A percentile compares a stretch with the other conserved stretches of the same genome.
These are phyloP conservation scores for Zea mays DNA, from an alignment of 176 grass and related monocot species.

Conservation along the genomic window Zm-B73-REFERENCE-NAM-5.0 NC_050096.1:239985501-239986000, in stretches of 20 bases:
- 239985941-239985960: no score
- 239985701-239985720: constrained; percentile 52
- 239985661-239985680: constrained; percentile 48
- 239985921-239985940: no score
- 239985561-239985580: not conserved
- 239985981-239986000: no score
- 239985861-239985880: no score
- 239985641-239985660: constrained; percentile 43
- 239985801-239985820: constrained; percentile 57
- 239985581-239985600: constrained; percentile 39
- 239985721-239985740: constrained; percentile 43
- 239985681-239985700: constrained; percentile 56
- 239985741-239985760: constrained; percentile 48
- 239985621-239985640: constrained; percentile 64
- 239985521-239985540: no score
- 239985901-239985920: no score
- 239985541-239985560: constrained; percentile 28
- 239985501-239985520: no score
- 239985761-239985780: constrained; percentile 44
- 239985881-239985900: no score
- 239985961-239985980: no score
- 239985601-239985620: constrained; percentile 66
- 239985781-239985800: constrained; percentile 51
- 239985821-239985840: constrained; percentile 35
- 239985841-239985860: constrained; percentile 10